These are phyloP conservation scores for Erythrobasidium hasegawianum DNA, from an alignment of 1,284 basidiomycete genomes.

Conservation along the genomic window DNA sequence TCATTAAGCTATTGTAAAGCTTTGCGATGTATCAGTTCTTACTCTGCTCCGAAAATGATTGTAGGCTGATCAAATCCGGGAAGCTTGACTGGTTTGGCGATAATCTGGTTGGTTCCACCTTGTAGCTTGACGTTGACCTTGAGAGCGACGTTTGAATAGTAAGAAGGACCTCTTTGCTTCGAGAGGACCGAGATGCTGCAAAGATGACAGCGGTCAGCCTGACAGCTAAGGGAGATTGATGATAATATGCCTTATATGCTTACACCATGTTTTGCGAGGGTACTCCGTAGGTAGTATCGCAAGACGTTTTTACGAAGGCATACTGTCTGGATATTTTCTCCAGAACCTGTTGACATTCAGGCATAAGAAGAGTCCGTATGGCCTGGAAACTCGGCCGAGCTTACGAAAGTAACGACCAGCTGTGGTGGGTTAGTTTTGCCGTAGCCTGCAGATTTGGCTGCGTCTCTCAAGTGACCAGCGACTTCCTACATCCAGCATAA, in stretches of 20 bases:
- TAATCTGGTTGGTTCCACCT: conserved; percentile 61
- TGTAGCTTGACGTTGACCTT: conserved; percentile 78
- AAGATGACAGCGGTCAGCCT: too few species aligned
- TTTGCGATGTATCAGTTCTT: too few species aligned
- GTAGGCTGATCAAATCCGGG: conserved; percentile 34
- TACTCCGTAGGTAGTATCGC: conserved; percentile 13
- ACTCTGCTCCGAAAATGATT: conserved; percentile 74
- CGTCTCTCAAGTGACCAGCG: conserved; percentile 7
- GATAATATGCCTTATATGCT: too few species aligned
- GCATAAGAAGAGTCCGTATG: not conserved
- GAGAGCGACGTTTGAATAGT: conserved; percentile 67
- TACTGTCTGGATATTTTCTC: conserved; percentile 23
- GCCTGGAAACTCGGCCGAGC: not conserved
- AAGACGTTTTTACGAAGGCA: conserved; percentile 9
- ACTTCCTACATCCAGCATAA: not conserved
- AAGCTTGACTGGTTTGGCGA: conserved; percentile 17
- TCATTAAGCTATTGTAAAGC: too few species aligned
- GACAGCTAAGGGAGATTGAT: too few species aligned
- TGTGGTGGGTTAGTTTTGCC: conserved; percentile 5
- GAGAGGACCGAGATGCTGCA: conserved; percentile 11
- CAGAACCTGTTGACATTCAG: not conserved
- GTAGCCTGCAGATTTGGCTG: conserved; percentile 16
- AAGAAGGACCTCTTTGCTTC: conserved; percentile 18
- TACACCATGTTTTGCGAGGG: conserved; percentile 26
- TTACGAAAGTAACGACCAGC: conserved; percentile 23